A percentile compares a stretch with the other conserved stretches of the same genome.
phyloP scores from a whole-genome alignment of 1,284 basidiomycete genomes.

The Cutaneotrichosporon sp. region DNA sequence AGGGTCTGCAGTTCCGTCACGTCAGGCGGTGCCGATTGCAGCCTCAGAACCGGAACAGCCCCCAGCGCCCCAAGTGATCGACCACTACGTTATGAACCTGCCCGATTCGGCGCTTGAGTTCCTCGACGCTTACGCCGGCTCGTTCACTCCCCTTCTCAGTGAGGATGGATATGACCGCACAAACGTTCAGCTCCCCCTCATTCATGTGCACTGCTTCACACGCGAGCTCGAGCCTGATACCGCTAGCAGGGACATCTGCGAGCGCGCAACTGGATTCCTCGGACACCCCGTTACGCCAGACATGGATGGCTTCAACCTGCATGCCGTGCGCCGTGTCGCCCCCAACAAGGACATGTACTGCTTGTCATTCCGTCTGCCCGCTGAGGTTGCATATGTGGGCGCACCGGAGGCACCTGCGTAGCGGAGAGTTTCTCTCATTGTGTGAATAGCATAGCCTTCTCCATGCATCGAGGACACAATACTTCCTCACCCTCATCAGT shows the following conservation, averaged over 20 bases:
- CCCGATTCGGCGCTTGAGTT: slow-evolving; percentile 88
- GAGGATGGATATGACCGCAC: slow-evolving; percentile 22
- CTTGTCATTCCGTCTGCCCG: slow-evolving; percentile 80
- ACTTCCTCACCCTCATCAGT: too few species aligned
- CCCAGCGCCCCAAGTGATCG: slow-evolving; percentile 53
- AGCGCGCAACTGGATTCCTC: slow-evolving; percentile 69
- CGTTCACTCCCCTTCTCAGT: slow-evolving; percentile 50
- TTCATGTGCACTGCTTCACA: slow-evolving; percentile 97
- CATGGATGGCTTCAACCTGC: slow-evolving; percentile 54
- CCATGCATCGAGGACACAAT: background rate
- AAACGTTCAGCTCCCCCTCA: slow-evolving; percentile 65
- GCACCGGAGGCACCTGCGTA: too few species aligned
- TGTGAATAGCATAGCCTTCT: background rate
- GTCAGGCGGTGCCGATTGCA: background rate
- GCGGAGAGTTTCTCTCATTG: too few species aligned
- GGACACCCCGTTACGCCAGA: slow-evolving; percentile 57
- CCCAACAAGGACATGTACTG: slow-evolving; percentile 99
- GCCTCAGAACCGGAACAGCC: background rate
- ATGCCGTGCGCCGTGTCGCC: slow-evolving; percentile 86
- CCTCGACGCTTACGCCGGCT: slow-evolving; percentile 77
- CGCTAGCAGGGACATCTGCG: slow-evolving; percentile 69
- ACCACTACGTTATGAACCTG: slow-evolving; percentile 96
- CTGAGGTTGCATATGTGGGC: slow-evolving; percentile 44
- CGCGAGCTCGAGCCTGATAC: slow-evolving; percentile 67
- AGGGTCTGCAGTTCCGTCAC: background rate